Conservation (phyloP, 2,329 filamentous ascomycete genomes). For the Atkinsonella hypoxylon region DNA sequence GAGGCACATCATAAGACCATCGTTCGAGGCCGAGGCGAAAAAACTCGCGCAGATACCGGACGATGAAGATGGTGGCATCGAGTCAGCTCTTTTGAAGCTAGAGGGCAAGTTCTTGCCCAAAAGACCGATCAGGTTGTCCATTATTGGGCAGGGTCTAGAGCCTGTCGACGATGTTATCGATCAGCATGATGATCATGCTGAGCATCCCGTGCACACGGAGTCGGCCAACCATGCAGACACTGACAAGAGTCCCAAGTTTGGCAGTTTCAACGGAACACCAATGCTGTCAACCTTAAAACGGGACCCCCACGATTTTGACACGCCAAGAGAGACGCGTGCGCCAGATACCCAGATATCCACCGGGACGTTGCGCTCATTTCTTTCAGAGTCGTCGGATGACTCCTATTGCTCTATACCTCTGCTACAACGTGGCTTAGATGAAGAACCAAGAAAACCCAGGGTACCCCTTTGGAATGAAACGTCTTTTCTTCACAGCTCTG, state of each 20-base stretch:
- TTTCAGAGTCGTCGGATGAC: slow-evolving; percentile 52
- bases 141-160: slow-evolving; percentile 11
- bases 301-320: slow-evolving; percentile 6
- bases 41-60: slow-evolving; percentile 82
- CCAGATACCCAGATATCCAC: slow-evolving; percentile 15
- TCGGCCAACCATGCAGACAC: neutral
- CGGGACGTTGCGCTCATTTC: slow-evolving; percentile 32
- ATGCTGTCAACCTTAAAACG: neutral
- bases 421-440: slow-evolving; percentile 53
- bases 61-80: slow-evolving; percentile 68
- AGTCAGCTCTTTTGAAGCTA: slow-evolving; percentile 83
- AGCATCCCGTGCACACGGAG: neutral
- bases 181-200: neutral
- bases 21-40: slow-evolving; percentile 80
- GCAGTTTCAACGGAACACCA: slow-evolving; percentile 2
- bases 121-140: slow-evolving; percentile 28
- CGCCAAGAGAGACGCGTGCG: slow-evolving; percentile 7
- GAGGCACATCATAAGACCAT: slow-evolving; percentile 53
- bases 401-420: slow-evolving; percentile 70
- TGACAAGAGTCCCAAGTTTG: neutral
- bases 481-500: slow-evolving; percentile 40
- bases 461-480: slow-evolving; percentile 35
- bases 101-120: slow-evolving; percentile 68
- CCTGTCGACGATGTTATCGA: neutral
- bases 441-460: slow-evolving; percentile 30